Evolutionary conservation across 345 rosid species (phyloP), one percentile per base, ranked within the genome.

Genomic region (Arabis alpina): DNA sequence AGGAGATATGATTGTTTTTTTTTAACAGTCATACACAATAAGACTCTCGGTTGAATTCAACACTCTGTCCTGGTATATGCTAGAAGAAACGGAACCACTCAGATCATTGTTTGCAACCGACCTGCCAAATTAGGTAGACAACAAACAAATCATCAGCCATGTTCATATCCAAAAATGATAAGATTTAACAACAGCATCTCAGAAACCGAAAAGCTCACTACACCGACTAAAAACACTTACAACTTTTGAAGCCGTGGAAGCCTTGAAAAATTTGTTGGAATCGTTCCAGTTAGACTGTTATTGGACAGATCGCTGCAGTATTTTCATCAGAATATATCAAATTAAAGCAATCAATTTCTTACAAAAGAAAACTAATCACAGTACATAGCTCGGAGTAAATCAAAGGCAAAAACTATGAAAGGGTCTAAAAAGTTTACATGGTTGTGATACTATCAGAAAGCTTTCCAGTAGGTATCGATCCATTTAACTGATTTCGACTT

Each of bases 381-480:
- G 16, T 50, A 39, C 37, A 54, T 43, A 19, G 24, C 47, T 14
- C 4, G 19, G 8, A 68, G 23, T 53, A 68, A 25, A 44, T 30
- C 13, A 24, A 68, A 67, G 68, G 32, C 62, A 15, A 39, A 2
- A 47, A 47, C 72, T 63, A 72, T 27, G 14, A 27, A 53, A 48
- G 45, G 60, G 13, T 47, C 64, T n/a, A 48, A 77, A 49, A 6
- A 71, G 15, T 85, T 82, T 88, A 94, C 99, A 94, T 84, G 43
- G 97, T 94, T 67, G 97, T 94, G 74, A 94, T 85, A 62, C 76
- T 80, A 32, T 76, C 81, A 23, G 97, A 80, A 75, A 91, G 95
- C 77, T 68, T 81, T 56, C 78, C 61, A 49, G 78, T 8, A 70
- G 96, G 97, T 79, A 94, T 80, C 56, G 93, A 42, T 67, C 92